Evolutionary conservation across 2,329 filamentous ascomycete genomes (phyloP), one percentile per base, ranked within the genome.

Genomic region (Setomelanomma holmii): DNA sequence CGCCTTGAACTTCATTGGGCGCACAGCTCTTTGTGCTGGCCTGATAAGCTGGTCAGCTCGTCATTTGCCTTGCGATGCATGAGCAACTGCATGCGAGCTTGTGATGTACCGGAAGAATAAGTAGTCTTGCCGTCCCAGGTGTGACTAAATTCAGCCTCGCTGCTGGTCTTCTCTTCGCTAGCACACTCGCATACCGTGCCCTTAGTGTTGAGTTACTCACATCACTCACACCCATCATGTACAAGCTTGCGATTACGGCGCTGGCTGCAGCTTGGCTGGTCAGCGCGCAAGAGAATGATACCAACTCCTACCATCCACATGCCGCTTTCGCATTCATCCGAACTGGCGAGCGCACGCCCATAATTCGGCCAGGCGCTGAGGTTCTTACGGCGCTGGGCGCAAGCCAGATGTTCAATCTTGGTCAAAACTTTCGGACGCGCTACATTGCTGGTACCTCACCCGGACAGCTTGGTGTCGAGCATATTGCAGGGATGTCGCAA

Each of bases 321-420:
- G 78, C 77, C 35, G 76, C 81, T 19, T 82, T 86, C 42, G 77
- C 82, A 49, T 84, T 82, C 61, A 79, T 81, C 30, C 73, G 80
- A 19, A 76, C 81, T 43, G 84, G 84, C 53, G 84, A 86, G 53
- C 79, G 78, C 44, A 84, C 81, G 5, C 84, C 84, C 2, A 60
- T 71, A 39, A 45, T 71, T 17, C 45, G 47, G 2, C 55, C 56
- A 23, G 54, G 51, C 6, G 60, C 75, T 2, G 70, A 68, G 4
- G 68, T 68, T 1, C 72, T 86, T 45, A 85, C 82, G 1, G 75
- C 81, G 1, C 71, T 82, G 38, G 84, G 84, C 42, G 84, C 84
- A n/a, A 79, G 78, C 43, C 79, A 84, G 56, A 74, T 84, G 49
- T 77, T 79, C 55, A 60, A 70, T 10, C 77, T 82, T 7, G 84